phyloP scores from a whole-genome alignment of 1,284 basidiomycete species.

The Inonotus obliquus region DNA sequence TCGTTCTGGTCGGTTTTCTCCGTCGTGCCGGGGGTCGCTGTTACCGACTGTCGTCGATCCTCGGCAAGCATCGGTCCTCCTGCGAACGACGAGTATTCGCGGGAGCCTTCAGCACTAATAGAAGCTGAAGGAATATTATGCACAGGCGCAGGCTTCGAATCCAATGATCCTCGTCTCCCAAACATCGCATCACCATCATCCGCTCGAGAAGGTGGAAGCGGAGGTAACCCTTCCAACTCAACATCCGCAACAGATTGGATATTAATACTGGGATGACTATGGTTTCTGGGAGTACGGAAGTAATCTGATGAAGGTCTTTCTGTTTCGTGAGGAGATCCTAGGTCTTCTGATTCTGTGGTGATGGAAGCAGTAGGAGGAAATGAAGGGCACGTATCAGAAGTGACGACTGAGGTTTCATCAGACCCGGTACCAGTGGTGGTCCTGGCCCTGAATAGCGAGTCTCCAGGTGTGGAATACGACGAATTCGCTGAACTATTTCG shows the following conservation, averaged over 20 bases:
- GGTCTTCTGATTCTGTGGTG: not conserved
- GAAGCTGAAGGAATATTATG: too few relatives aligned
- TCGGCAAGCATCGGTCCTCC: too few relatives aligned
- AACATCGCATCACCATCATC: not conserved
- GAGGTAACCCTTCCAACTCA: conserved; percentile 9
- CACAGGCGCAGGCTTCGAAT: not conserved
- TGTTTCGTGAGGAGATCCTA: conserved; percentile 12
- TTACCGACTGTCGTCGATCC: too few relatives aligned
- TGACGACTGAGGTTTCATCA: not conserved
- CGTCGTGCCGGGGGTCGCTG: too few relatives aligned
- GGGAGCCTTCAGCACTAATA: too few relatives aligned
- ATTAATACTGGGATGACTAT: not conserved
- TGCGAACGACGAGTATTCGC: too few relatives aligned
- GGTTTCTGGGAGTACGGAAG: conserved; percentile 10
- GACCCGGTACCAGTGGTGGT: not conserved
- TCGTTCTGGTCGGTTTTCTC: too few relatives aligned
- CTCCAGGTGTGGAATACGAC: not conserved
- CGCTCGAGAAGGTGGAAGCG: conserved; percentile 3
- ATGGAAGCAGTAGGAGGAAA: not conserved
- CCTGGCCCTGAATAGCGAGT: not conserved
- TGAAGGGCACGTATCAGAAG: not conserved
- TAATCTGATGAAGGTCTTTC: conserved; percentile 13
- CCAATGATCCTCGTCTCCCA: not conserved
- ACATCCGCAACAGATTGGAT: not conserved
- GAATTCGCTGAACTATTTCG: not conserved